A percentile compares a stretch with the other conserved stretches of the same genome.
phyloP scores from a whole-genome alignment of 257 asterid genomes.

The Cinchona pubescens region DNA sequence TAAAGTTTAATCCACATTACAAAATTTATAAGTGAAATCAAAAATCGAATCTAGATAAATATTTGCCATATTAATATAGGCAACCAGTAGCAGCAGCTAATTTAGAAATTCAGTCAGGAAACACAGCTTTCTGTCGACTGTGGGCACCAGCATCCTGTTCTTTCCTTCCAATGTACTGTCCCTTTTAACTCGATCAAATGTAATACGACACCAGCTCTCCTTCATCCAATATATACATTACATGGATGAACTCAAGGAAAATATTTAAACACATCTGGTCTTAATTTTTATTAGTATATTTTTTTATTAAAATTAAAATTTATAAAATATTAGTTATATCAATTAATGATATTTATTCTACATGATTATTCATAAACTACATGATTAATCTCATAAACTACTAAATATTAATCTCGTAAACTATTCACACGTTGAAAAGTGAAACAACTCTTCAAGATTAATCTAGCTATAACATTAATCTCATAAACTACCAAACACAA shows the following conservation, averaged over 20 bases:
- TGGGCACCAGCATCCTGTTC: constrained; percentile 42
- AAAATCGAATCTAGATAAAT: no score
- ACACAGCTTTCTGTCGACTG: constrained; percentile 36
- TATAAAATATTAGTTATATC: no score
- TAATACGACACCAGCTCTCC: constrained; percentile 6
- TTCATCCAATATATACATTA: background rate
- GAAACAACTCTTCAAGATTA: background rate
- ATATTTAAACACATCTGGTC: no score
- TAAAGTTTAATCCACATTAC: no score
- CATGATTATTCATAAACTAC: no score
- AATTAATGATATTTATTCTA: no score
- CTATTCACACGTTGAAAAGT: background rate
- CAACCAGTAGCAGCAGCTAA: constrained; percentile 8
- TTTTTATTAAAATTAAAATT: no score
- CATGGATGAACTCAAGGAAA: constrained; percentile 11
- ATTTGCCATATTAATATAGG: constrained; percentile 10
- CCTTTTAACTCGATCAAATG: constrained; percentile 27
- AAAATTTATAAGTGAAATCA: no score
- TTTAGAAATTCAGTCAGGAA: constrained; percentile 24
- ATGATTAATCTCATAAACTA: no score
- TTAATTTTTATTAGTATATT: no score
- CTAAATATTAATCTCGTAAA: no score
- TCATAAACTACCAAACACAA: background rate
- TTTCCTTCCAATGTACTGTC: constrained; percentile 56
- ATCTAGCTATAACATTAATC: background rate